phyloP scores from a whole-genome alignment of 345 rosid species.

The Sisymbrium irio region DNA sequence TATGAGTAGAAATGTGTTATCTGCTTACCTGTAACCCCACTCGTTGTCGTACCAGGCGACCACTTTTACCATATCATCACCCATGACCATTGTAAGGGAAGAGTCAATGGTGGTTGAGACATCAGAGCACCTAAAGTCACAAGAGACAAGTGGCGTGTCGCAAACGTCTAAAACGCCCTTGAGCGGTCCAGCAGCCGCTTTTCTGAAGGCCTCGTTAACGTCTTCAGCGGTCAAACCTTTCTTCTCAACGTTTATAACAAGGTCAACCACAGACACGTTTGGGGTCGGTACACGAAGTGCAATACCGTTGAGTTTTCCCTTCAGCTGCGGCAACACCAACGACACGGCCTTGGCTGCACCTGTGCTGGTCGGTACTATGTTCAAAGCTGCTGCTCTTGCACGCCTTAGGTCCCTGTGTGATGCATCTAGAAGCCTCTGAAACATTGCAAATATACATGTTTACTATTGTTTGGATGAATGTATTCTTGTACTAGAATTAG shows the following conservation, averaged over 20 bases:
- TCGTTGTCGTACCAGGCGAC: slow-evolving; percentile 99
- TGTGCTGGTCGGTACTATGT: slow-evolving; percentile 97
- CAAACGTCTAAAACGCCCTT: slow-evolving; percentile 86
- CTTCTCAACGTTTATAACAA: slow-evolving; percentile 81
- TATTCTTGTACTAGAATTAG: neutral
- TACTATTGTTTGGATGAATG: neutral
- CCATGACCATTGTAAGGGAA: slow-evolving; percentile 96
- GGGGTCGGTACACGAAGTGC: slow-evolving; percentile 99
- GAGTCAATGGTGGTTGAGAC: slow-evolving; percentile 93
- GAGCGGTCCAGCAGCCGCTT: slow-evolving; percentile 82
- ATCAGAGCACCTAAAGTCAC: slow-evolving; percentile 87
- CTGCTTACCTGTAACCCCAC: slow-evolving; percentile 96
- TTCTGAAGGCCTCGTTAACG: slow-evolving; percentile 89
- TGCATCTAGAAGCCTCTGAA: slow-evolving; percentile 94
- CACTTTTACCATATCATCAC: slow-evolving; percentile 96
- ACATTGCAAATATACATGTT: slow-evolving; percentile 13
- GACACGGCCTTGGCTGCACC: slow-evolving; percentile 99
- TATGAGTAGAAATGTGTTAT: neutral
- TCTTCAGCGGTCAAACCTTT: slow-evolving; percentile 85
- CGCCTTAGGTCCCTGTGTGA: slow-evolving; percentile 97
- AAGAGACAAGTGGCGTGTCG: slow-evolving; percentile 83
- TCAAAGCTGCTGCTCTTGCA: slow-evolving; percentile 96
- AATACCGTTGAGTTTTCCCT: slow-evolving; percentile 97
- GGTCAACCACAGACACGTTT: slow-evolving; percentile 91
- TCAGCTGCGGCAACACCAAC: slow-evolving; percentile 88